phyloP scores from a whole-genome alignment of 169 alveolate species.

The Cryptosporidium parvum region DNA sequence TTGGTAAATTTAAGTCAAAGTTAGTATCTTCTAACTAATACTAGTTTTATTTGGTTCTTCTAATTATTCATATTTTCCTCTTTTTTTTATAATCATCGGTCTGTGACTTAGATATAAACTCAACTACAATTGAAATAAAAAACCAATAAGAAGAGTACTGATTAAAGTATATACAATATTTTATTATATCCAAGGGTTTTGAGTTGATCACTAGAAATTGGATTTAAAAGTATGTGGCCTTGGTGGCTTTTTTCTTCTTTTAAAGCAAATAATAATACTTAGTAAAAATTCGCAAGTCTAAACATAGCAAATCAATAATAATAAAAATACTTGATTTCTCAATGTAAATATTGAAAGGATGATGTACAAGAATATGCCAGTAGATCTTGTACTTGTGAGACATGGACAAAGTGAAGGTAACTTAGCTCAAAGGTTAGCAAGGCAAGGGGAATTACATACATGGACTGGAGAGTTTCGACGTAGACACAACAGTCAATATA shows the following conservation, averaged over 20 bases:
- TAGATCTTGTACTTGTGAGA: slow-evolving; percentile 80
- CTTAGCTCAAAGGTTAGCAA: slow-evolving; percentile 78
- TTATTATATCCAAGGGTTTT: background rate
- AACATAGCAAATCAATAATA: background rate
- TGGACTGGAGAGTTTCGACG: slow-evolving; percentile 80
- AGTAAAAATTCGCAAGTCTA: background rate
- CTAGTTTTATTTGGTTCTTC: background rate
- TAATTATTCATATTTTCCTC: background rate
- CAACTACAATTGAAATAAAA: background rate
- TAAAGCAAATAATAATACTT: background rate
- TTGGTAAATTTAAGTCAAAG: background rate
- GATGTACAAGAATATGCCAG: slow-evolving; percentile 81
- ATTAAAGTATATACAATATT: no score
- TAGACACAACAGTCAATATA: slow-evolving; percentile 79
- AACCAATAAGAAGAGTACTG: background rate
- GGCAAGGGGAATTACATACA: slow-evolving; percentile 74
- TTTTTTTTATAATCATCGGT: background rate
- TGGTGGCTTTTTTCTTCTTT: background rate
- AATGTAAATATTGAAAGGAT: background rate
- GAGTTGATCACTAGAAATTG: background rate
- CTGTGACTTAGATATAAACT: background rate
- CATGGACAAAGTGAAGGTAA: slow-evolving; percentile 83
- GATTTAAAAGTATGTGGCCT: background rate
- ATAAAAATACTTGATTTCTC: background rate
- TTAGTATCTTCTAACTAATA: background rate